Evolutionary conservation across 2,329 filamentous ascomycete species (phyloP), one percentile per base, ranked within the genome.

Genomic region (Aaosphaeria arxii): DNA sequence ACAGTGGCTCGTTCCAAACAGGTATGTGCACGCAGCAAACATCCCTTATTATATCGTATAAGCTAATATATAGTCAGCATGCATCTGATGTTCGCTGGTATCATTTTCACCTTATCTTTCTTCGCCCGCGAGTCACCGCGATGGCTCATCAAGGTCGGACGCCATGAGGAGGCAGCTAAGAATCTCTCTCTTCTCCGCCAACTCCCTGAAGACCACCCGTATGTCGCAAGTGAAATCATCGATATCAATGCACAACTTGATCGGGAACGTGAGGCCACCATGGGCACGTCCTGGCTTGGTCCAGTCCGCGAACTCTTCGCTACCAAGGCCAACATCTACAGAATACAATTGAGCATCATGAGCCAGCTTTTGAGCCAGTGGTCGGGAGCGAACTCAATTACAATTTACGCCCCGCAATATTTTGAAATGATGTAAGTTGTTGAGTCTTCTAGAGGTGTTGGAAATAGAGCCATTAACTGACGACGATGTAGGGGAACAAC

Each of bases 321-420:
- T 11, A 76, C 84, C 51, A 82, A 80, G 28, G 81, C 80, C 63
- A 91, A 91, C 69, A 72, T 87, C 4, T 91, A 91, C 71, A 80
- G 88, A 4, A 74, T 91, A 4, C 86, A 86, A 64, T 76, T 92
- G 29, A 79, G 83, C 32, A 72, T 84, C 47, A 79, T 84, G 71
- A 82, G 85, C 0, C 88, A 92, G 67, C 68, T 92, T 43, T 76
- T 91, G 1, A 80, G 80, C 0, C 88, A 92, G 62, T 90, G 86
- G 86, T 84, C 80, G 1, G 87, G 87, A 0, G 86, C 87, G 1
- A 84, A 83, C 5, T 30, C 6, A 7, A 11, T 44, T 13, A 1
- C 41, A 32, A 78, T 91, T 11, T 91, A 91, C 61, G 87, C 88
- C 0, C 81, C 85, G 0, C 81, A 89, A 51, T 81, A 91, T 45